Evolutionary conservation across 352 stramenopile species (phyloP), one percentile per base, ranked within the genome.

Genomic region (Phytophthora fragariaefolia): DNA sequence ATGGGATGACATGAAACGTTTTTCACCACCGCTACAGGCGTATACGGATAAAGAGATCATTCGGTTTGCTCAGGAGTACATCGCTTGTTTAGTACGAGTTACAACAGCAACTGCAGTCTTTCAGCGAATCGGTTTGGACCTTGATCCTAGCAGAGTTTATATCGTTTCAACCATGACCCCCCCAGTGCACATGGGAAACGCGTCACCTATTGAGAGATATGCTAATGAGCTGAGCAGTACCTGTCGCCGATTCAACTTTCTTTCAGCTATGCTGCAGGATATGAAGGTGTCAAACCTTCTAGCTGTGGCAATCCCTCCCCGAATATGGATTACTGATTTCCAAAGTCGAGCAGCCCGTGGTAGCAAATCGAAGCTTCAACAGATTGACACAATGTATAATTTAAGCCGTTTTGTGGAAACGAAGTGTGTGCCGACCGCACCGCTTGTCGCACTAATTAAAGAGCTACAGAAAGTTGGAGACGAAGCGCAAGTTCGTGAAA

Each of bases 301-400:
- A 43, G 56, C 59, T 47, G 68, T 77, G 22, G 42, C 63, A 9
- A 38, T 77, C 34, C 72, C 69, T 23, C 58, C 64, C 53, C 64
- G 34, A 22, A 58, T 80, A 51, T 80, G 72, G 72, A 67, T 73
- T 52, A 67, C 56, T 15, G 69, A 77, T 36, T 66, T 67, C 34
- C 47, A 69, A 34, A 57, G 54, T n/a, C 63, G 77, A 69, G 58
- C 51, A 26, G 74, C 88, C 54, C 85, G 85, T 27, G 73, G 79
- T 0, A 76, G 80, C 1, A 67, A 60, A 10, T 40, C 52, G 17
- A 88, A 82, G 40, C 53, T 95, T 18, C 73, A 89, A 47, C 85
- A 94, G 56, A 85, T 94, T 20, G 87, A 95, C 23, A 78, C 77
- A 5, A 85, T 95, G 79, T 85, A 74, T 18, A 69, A 63, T 27